Evolutionary conservation across 2,329 filamentous ascomycete genomes (phyloP).

Genomic region (Tolypocladium paradoxum): DNA sequence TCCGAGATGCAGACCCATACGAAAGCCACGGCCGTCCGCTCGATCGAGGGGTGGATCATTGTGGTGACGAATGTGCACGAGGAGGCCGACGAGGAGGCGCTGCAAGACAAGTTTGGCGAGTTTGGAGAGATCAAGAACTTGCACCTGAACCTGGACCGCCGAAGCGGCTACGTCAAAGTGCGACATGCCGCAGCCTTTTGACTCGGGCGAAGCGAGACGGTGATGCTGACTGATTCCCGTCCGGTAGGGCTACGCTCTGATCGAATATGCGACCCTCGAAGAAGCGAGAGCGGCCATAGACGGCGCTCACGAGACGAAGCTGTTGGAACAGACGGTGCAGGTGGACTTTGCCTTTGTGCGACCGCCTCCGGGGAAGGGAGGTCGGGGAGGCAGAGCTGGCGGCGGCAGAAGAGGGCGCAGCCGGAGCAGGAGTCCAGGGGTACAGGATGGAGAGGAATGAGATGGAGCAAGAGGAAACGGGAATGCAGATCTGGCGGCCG

Average conservation of each 20-base stretch:
- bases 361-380: slow-evolving; percentile 51
- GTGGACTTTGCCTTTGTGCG: slow-evolving; percentile 82
- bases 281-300: slow-evolving; percentile 77
- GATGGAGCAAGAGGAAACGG: neutral
- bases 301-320: slow-evolving; percentile 63
- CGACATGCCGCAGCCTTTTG: neutral
- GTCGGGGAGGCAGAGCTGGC: slow-evolving; percentile 24
- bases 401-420: slow-evolving; percentile 34
- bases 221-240: neutral
- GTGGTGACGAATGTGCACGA: slow-evolving; percentile 82
- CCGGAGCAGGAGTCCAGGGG: slow-evolving; percentile 37
- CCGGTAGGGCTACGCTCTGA: slow-evolving; percentile 66
- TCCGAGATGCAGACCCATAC: slow-evolving; percentile 60
- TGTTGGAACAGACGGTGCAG: slow-evolving; percentile 69
- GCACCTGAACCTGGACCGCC: slow-evolving; percentile 70
- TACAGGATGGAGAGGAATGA: slow-evolving; percentile 22
- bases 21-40: slow-evolving; percentile 71
- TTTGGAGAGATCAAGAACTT: slow-evolving; percentile 82
- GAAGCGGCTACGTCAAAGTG: slow-evolving; percentile 82
- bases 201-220: neutral
- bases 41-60: slow-evolving; percentile 84
- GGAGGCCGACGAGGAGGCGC: slow-evolving; percentile 72
- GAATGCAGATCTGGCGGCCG: neutral
- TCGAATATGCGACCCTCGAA: slow-evolving; percentile 70
- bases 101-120: slow-evolving; percentile 74